Base-by-base conservation (phyloP, 2,329 filamentous ascomycete species). In the Fusarium palustre region DNA sequence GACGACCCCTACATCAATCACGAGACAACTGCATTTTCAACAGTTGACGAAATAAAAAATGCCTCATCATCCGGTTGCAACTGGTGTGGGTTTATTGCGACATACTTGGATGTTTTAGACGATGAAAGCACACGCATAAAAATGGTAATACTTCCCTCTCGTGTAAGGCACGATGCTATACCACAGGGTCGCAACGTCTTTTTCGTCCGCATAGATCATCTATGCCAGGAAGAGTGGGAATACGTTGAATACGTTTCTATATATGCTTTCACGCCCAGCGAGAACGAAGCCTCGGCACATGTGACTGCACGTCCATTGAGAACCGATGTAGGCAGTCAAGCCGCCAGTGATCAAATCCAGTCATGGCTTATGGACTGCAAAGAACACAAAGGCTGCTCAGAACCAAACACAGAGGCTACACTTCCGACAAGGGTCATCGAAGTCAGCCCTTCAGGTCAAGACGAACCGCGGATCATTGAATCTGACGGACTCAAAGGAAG, bases 161-260 rank as follows among this genome's bases (percentile, higher is more conserved):
- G 15, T 5, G 10, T n/a, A 1, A 28, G 24, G 0, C n/a, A 48
- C 2, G 2, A 13, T 3, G 43, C 13, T 5, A 39, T 41, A 3
- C 53, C 53, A 28, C 24, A 9, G 13, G 53, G 53, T 3, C 15
- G 41, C 10, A 55, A 39, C 11, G 13, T 16, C 3, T 55, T 48
- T 4, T n/a, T 11, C 3, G 18, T 55, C 8, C 33, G 31, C 7
- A 16, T 48, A 1, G 13, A 55, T 15, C 38, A 20, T 24, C 9
- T 45, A 15, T 5, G 2, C 1, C 10, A 10, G 1, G 24, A 30
- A 1, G 4, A 25, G 5, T 22, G 25, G 7, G 1, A 24, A 2
- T n/a, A 24, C 2, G 8, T 9, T 1, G 31, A 31, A 22, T n/a
- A 31, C 16, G 1, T n/a, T 11, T n/a, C 11, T 7, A 16, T 48